phyloP scores from a whole-genome alignment of 2,329 filamentous ascomycete genomes.

The Didymellaceae sp. region DNA sequence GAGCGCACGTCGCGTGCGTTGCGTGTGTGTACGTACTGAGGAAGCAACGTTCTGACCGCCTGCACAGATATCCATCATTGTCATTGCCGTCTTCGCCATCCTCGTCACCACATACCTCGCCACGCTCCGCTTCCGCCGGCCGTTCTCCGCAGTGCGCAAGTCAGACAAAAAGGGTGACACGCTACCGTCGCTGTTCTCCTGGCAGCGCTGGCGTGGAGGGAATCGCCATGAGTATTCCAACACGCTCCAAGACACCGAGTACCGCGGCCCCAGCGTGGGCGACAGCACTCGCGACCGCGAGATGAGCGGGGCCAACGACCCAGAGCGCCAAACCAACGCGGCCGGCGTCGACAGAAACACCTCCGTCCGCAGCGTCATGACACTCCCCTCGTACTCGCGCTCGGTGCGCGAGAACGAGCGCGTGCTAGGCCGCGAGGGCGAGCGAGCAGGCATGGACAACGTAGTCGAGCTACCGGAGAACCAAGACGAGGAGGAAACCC shows the following conservation, averaged over 20 bases:
- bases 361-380: constrained; percentile 92
- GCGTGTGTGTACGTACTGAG: background rate
- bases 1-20: too few species aligned
- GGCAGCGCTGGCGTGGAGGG: constrained; percentile 35
- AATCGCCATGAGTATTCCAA: constrained; percentile 43
- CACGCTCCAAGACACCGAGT: constrained; percentile 43
- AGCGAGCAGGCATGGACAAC: constrained; percentile 87
- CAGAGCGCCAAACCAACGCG: constrained; percentile 37
- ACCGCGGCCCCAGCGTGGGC: constrained; percentile 28
- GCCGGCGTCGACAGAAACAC: constrained; percentile 76
- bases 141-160: constrained; percentile 14
- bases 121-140: constrained; percentile 33
- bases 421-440: constrained; percentile 86
- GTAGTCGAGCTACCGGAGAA: constrained; percentile 87
- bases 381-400: constrained; percentile 81
- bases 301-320: constrained; percentile 39
- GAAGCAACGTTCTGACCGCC: constrained; percentile 19
- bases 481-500: constrained; percentile 75
- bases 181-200: constrained; percentile 43
- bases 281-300: constrained; percentile 33
- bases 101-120: constrained; percentile 42
- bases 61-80: constrained; percentile 38
- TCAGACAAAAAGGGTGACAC: constrained; percentile 27
- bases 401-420: constrained; percentile 77
- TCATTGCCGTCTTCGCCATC: constrained; percentile 39